Evolutionary conservation across 2,329 filamentous ascomycete species (phyloP).

Genomic region (Rhexocercosporidium sp.): DNA sequence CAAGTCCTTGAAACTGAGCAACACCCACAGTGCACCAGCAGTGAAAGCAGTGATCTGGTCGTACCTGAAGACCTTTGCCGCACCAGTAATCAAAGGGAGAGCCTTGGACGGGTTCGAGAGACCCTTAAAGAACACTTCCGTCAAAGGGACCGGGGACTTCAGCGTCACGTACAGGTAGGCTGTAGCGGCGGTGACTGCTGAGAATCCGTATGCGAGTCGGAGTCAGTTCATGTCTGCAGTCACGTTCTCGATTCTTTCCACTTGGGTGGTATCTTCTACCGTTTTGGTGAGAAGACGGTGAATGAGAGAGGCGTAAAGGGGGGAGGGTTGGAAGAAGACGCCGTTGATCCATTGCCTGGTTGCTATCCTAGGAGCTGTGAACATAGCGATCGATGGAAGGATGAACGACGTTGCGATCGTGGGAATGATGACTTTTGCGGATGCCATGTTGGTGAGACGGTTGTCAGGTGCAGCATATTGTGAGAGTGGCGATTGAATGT

Average conservation of each 20-base stretch:
- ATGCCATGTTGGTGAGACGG: slow-evolving; percentile 39
- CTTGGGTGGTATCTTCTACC: slow-evolving; percentile 30
- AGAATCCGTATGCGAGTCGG: slow-evolving; percentile 31
- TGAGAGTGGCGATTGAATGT: slow-evolving; percentile 42
- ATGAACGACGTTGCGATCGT: slow-evolving; percentile 37
- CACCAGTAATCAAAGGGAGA: slow-evolving; percentile 14
- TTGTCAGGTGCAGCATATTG: slow-evolving; percentile 43
- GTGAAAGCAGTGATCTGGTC: slow-evolving; percentile 35
- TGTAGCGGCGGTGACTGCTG: slow-evolving; percentile 15
- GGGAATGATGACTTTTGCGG: slow-evolving; percentile 41
- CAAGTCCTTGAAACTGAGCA: slow-evolving; percentile 43
- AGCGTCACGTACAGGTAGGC: slow-evolving; percentile 29
- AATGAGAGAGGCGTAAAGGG: slow-evolving; percentile 31
- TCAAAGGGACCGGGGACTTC: slow-evolving; percentile 28
- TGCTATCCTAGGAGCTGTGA: slow-evolving; percentile 26
- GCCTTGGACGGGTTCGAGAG: slow-evolving; percentile 34
- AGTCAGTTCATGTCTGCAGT: slow-evolving; percentile 36
- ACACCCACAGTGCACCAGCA: slow-evolving; percentile 39
- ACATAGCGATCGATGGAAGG: slow-evolving; percentile 38
- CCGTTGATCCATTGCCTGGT: slow-evolving; percentile 38
- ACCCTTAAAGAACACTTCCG: slow-evolving; percentile 33
- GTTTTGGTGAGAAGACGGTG: slow-evolving; percentile 27
- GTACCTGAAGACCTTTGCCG: slow-evolving; percentile 28
- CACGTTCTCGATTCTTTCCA: slow-evolving; percentile 30
- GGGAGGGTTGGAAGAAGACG: slow-evolving; percentile 50